A percentile compares a stretch with the other conserved stretches of the same genome.
These are phyloP conservation scores for Aspergillus pseudoterreus DNA, from an alignment of 2,329 filamentous ascomycete species.

Conservation along the genomic window DNA sequence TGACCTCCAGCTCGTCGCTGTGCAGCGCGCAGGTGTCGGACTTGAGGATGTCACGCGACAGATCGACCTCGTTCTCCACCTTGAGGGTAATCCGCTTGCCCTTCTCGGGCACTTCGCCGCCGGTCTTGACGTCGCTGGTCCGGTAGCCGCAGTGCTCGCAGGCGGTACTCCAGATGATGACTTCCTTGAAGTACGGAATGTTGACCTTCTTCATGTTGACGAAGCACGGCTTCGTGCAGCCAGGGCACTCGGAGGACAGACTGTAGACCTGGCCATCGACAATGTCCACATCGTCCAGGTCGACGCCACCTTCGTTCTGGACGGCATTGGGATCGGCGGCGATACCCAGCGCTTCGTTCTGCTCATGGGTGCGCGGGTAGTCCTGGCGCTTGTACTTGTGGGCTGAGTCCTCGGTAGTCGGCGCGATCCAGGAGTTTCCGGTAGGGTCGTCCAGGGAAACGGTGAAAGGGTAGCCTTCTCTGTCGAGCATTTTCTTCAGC, in stretches of 20 bases:
- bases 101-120: constrained; percentile 81
- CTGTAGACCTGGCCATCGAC: constrained; percentile 88
- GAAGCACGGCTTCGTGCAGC: constrained; percentile 77
- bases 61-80: constrained; percentile 66
- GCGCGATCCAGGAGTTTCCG: constrained; percentile 95
- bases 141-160: constrained; percentile 92
- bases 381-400: constrained; percentile 87
- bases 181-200: constrained; percentile 96
- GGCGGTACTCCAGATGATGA: constrained; percentile 90
- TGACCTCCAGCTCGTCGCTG: constrained; percentile 81
- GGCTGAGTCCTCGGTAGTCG: constrained; percentile 69
- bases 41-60: constrained; percentile 92
- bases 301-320: constrained; percentile 37
- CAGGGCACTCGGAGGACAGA: constrained; percentile 88
- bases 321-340: constrained; percentile 43
- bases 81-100: constrained; percentile 78
- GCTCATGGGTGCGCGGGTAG: constrained; percentile 75
- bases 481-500: constrained; percentile 71
- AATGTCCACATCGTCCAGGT: constrained; percentile 71
- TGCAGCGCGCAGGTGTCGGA: constrained; percentile 85
- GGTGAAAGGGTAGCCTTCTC: constrained; percentile 80
- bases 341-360: constrained; percentile 83
- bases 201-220: constrained; percentile 99
- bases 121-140: constrained; percentile 96
- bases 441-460: constrained; percentile 84